Conservation (phyloP, 352 stramenopile genomes). For the Thraustochytrium striatum region DNA sequence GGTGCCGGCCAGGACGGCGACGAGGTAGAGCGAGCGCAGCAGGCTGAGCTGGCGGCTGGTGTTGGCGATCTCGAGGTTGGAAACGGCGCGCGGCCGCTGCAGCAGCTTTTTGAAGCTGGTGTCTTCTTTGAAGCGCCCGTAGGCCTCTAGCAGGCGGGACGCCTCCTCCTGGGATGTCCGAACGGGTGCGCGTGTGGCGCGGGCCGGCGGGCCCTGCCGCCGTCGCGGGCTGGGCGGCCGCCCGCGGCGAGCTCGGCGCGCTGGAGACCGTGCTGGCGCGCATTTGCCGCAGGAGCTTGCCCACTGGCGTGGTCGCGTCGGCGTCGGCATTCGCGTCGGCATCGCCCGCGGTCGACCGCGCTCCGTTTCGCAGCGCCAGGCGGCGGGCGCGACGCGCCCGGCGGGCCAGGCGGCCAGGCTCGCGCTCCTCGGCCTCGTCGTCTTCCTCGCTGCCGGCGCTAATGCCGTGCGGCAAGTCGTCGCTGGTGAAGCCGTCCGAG, state of each 20-base stretch:
- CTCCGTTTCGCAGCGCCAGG: too few species aligned
- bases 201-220: not conserved
- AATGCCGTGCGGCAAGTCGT: not conserved
- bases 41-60: not conserved
- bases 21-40: not conserved
- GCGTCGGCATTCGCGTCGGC: too few species aligned
- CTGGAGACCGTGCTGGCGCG: too few species aligned
- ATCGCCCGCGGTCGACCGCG: too few species aligned
- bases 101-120: conserved; percentile 19
- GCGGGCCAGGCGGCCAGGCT: not conserved
- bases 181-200: not conserved
- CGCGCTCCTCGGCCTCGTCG: not conserved
- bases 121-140: conserved; percentile 25
- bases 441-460: conserved; percentile 1
- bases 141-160: conserved; percentile 1
- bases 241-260: not conserved
- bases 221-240: not conserved
- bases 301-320: too few species aligned
- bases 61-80: not conserved
- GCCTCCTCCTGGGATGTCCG: conserved; percentile 12
- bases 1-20: not conserved
- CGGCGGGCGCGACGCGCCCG: too few species aligned
- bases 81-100: not conserved
- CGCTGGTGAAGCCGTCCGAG: not conserved
- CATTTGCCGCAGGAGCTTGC: too few species aligned